These are phyloP conservation scores for Tanacetum coccineum DNA, from an alignment of 129 eudicot genomes.

Conservation along the genomic window DNA sequence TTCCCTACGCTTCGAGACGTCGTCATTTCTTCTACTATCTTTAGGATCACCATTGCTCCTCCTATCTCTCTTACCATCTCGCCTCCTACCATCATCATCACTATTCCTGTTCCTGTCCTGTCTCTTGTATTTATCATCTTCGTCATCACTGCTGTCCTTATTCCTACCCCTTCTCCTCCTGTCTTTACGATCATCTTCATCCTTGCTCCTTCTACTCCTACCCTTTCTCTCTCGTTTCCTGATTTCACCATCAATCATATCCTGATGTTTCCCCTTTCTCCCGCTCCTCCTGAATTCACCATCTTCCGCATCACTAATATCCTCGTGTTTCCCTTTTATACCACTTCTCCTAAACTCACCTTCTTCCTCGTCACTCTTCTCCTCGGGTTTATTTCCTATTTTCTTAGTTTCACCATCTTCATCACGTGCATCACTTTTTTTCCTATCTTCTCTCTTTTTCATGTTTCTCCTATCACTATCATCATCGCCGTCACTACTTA, in stretches of 20 bases:
- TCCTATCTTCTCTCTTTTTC: slow-evolving; percentile 11
- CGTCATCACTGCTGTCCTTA: slow-evolving; percentile 4
- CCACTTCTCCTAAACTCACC: too few relatives aligned
- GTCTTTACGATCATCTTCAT: slow-evolving; percentile 32
- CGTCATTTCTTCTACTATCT: slow-evolving; percentile 31
- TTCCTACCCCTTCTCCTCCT: slow-evolving; percentile 21
- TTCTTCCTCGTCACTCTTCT: slow-evolving; percentile 17
- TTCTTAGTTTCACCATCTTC: slow-evolving; percentile 28
- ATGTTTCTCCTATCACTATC: slow-evolving; percentile 15
- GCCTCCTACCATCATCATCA: neutral
- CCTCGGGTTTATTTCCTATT: slow-evolving; percentile 4
- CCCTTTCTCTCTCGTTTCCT: slow-evolving; percentile 23
- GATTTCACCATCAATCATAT: slow-evolving; percentile 23
- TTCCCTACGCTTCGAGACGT: neutral
- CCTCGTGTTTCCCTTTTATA: too few relatives aligned
- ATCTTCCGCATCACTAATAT: slow-evolving; percentile 33
- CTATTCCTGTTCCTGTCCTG: slow-evolving; percentile 7
- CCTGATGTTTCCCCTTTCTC: slow-evolving; percentile 16
- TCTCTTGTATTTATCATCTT: neutral
- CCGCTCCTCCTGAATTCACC: slow-evolving; percentile 20
- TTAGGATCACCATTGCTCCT: slow-evolving; percentile 28
- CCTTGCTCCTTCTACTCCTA: slow-evolving; percentile 27
- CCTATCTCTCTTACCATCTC: slow-evolving; percentile 18
- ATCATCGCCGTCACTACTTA: slow-evolving; percentile 14
- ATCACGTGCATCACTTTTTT: neutral